phyloP scores from a whole-genome alignment of 116 monocot species.

The Trichopus zeylanicus region DNA sequence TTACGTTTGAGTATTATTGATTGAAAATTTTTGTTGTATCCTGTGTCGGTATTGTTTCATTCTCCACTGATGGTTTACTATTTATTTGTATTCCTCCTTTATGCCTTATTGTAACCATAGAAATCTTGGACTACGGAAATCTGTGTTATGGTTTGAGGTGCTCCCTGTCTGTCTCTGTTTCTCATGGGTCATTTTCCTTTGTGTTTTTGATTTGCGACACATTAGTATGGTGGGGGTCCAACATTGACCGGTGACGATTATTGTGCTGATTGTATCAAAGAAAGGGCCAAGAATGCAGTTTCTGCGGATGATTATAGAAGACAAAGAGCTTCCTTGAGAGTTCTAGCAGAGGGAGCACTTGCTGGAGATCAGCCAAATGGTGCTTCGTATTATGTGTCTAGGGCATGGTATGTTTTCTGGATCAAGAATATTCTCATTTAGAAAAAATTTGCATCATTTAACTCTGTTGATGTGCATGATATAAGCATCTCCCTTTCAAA shows the following conservation, averaged over 20 bases:
- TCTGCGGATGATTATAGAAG: constrained; percentile 71
- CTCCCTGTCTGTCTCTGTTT: too few relatives aligned
- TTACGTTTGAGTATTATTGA: too few relatives aligned
- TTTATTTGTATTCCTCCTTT: background rate
- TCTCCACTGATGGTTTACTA: too few relatives aligned
- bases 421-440: background rate
- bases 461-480: background rate
- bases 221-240: constrained; percentile 90
- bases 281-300: constrained; percentile 50
- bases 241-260: constrained; percentile 46
- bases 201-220: background rate
- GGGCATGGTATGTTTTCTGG: constrained; percentile 54
- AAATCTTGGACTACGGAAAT: background rate
- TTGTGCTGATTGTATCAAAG: constrained; percentile 71
- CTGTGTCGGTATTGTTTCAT: too few relatives aligned
- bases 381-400: constrained; percentile 83
- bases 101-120: background rate
- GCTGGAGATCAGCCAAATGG: constrained; percentile 54
- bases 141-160: background rate
- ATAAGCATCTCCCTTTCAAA: background rate
- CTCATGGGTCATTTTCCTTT: too few relatives aligned
- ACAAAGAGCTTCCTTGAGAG: constrained; percentile 57
- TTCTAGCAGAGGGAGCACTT: constrained; percentile 72
- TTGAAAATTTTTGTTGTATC: too few relatives aligned
- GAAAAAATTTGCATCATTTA: background rate